These are phyloP conservation scores for Fusarium begoniae DNA, from an alignment of 2,329 filamentous ascomycete species.

Conservation along the genomic window DNA sequence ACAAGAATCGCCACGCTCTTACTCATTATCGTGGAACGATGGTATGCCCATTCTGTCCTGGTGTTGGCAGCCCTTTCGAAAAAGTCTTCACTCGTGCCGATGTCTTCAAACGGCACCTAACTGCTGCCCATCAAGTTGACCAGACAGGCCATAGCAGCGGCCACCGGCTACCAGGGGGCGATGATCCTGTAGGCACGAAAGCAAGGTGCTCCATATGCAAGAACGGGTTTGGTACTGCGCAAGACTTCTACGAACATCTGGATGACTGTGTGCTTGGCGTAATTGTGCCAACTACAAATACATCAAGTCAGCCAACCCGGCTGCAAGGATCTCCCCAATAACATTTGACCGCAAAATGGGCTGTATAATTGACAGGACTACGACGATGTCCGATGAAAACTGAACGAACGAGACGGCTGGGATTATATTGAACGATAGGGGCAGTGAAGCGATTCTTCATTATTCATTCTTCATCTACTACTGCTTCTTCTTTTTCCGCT, in stretches of 20 bases:
- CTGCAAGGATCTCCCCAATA: slow-evolving; percentile 18
- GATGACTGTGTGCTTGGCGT: slow-evolving; percentile 72
- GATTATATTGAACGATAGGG: slow-evolving; percentile 11
- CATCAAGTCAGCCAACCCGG: slow-evolving; percentile 15
- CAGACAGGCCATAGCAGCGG: slow-evolving; percentile 90
- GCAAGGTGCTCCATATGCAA: slow-evolving; percentile 93
- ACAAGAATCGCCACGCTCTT: slow-evolving; percentile 95
- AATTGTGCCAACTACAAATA: slow-evolving; percentile 56
- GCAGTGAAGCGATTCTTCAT: background rate
- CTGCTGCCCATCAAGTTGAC: slow-evolving; percentile 91
- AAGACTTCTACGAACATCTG: slow-evolving; percentile 97
- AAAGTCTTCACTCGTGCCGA: slow-evolving; percentile 97
- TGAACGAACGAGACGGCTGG: slow-evolving; percentile 13
- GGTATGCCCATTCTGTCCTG: slow-evolving; percentile 96
- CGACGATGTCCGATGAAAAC: background rate
- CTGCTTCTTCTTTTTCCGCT: background rate
- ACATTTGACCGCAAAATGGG: background rate
- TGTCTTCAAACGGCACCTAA: slow-evolving; percentile 96
- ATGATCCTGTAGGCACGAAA: slow-evolving; percentile 57
- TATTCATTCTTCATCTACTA: background rate
- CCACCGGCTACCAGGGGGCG: slow-evolving; percentile 50
- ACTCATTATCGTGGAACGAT: slow-evolving; percentile 99
- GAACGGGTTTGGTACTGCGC: slow-evolving; percentile 80
- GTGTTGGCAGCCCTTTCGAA: slow-evolving; percentile 84
- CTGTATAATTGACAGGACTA: background rate